Conservation (phyloP, 768 basidiomycete species). For the Boletus eberwhitei region DNA sequence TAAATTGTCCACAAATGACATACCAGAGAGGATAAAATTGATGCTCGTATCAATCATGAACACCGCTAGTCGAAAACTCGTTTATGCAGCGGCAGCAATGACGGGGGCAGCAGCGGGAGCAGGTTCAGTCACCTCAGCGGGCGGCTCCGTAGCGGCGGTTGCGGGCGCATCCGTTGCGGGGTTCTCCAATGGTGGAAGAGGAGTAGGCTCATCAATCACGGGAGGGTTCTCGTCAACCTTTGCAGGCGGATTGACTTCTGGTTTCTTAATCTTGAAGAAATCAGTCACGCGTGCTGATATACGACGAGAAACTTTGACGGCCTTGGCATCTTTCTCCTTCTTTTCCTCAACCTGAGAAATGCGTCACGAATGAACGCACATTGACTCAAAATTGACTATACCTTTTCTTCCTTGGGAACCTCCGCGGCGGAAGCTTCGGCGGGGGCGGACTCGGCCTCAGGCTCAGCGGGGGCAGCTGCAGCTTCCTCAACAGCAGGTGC, state of each 20-base stretch:
- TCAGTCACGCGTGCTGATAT: slow-evolving; percentile 80
- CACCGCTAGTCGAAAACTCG: slow-evolving; percentile 14
- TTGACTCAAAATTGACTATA: slow-evolving; percentile 12
- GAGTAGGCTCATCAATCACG: slow-evolving; percentile 78
- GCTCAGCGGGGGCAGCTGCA: slow-evolving; percentile 25
- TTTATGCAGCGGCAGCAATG: slow-evolving; percentile 80
- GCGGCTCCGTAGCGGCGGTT: slow-evolving; percentile 34
- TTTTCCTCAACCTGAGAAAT: slow-evolving; percentile 41
- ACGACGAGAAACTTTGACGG: slow-evolving; percentile 72
- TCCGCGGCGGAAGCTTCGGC: slow-evolving; percentile 37
- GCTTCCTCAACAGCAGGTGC: slow-evolving; percentile 23
- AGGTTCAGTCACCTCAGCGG: slow-evolving; percentile 34
- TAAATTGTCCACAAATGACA: slow-evolving; percentile 37
- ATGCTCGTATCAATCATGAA: slow-evolving; percentile 46
- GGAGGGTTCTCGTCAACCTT: slow-evolving; percentile 91
- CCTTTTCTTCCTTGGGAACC: slow-evolving; percentile 60
- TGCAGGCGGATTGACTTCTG: slow-evolving; percentile 60
- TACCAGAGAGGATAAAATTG: slow-evolving; percentile 34
- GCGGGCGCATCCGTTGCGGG: slow-evolving; percentile 52
- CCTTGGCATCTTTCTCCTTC: slow-evolving; percentile 48
- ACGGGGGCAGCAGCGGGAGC: slow-evolving; percentile 56
- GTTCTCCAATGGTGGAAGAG: slow-evolving; percentile 82
- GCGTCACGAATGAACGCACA: neutral
- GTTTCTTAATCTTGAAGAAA: slow-evolving; percentile 75
- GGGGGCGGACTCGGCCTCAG: slow-evolving; percentile 29